These are phyloP conservation scores for Gracilaria vermiculophylla DNA, from an alignment of 23 red algal species.

Conservation along the genomic window DNA sequence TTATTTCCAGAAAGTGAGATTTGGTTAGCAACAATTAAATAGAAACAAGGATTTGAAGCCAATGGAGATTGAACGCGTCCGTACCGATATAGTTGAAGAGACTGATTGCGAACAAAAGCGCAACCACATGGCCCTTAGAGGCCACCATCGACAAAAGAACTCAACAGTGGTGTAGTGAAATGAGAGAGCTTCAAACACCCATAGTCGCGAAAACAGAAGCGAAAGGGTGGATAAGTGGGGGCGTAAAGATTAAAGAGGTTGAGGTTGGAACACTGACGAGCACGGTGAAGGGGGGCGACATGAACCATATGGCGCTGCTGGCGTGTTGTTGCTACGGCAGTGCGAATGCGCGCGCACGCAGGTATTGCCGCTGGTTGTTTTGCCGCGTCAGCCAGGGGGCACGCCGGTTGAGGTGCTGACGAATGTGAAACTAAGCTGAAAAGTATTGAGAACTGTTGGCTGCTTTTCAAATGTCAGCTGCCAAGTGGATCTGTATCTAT, in stretches of 20 bases:
- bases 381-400: neutral
- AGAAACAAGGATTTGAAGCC: too few relatives aligned
- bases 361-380: neutral
- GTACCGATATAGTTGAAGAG: slow-evolving; percentile 65
- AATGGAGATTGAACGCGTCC: neutral
- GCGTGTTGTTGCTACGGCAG: neutral
- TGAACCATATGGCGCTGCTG: neutral
- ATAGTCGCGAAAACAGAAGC: neutral
- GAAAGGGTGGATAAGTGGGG: neutral
- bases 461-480: too few relatives aligned
- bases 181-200: neutral
- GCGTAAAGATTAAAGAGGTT: neutral
- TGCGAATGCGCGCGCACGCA: neutral
- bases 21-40: too few relatives aligned
- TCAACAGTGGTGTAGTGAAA: neutral
- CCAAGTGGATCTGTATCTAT: neutral
- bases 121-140: slow-evolving; percentile 42
- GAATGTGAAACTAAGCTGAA: too few relatives aligned
- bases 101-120: slow-evolving; percentile 59
- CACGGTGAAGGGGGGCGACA: neutral
- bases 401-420: slow-evolving; percentile 7
- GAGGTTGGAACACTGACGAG: neutral
- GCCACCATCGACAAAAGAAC: slow-evolving; percentile 10
- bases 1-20: neutral
- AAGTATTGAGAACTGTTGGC: too few relatives aligned